Evolutionary conservation across 2,329 filamentous ascomycete genomes (phyloP), one percentile per base, ranked within the genome.

Genomic region (Fusarium illudens): DNA sequence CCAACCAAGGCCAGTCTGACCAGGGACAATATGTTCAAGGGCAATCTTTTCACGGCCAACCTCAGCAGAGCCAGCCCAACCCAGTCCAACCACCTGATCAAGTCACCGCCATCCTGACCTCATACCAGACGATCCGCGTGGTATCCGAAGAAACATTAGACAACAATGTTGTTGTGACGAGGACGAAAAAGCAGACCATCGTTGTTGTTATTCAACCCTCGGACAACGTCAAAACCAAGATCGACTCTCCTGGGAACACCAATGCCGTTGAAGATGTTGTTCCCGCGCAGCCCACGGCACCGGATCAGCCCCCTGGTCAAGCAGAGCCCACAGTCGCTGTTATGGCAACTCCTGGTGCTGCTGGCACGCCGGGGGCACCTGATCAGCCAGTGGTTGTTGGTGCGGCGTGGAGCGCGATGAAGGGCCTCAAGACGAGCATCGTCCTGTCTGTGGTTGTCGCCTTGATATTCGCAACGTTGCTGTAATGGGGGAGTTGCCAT

Each of bases 281-380:
- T 30, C 53, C 53, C 2, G 53, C 29, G 6, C 53, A 56, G 17
- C 39, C 53, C 5, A 48, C 42, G n/a, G 29, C 42, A 6, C 42
- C 17, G 1, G 32, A 17, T 15, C 42, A 50, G 17, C 22, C 39
- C 50, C 2, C 54, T 36, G 10, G 48, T 15, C 62, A 67, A 4
- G 50, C 34, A 15, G 34, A 60, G 10, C 27, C 53, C 9, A 57
- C 39, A 2, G 58, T 56, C 2, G 49, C 53, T 4, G 58, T 32
- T 8, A 60, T 44, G 1, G 44, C 44, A 4, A 52, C 56, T 19
- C 19, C 32, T 2, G 32, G 54, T 30, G 63, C 55, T 13, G 48
- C 55, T 4, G 46, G 55, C n/a, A 73, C 71, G 1, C 71, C 68
- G 6, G 61, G 66, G 3, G 58, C 58, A 7, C 62, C 67, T 4